Percentiles rank a stretch among this genome's conserved stretches.
phyloP scores from a whole-genome alignment of 1,139 yeast genomes.

The Saccharomyces uvarum region DNA sequence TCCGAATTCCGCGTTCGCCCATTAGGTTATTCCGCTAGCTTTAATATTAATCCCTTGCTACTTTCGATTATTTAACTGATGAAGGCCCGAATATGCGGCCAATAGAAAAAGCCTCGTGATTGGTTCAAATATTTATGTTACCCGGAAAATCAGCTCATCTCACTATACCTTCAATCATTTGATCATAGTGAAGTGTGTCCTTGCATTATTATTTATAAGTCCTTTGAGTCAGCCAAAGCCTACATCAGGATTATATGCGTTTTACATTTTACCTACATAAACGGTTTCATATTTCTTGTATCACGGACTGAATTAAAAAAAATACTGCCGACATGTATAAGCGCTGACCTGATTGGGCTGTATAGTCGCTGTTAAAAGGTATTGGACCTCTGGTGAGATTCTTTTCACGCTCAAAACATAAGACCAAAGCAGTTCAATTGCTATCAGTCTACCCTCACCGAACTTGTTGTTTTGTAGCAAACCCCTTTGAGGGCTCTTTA shows the following conservation, averaged over 20 bases:
- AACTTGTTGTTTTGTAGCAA: no score
- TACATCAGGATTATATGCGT: neutral
- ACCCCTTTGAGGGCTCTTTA: no score
- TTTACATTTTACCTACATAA: neutral
- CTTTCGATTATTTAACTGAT: neutral
- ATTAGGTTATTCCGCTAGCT: neutral
- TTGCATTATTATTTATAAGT: neutral
- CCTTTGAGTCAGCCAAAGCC: neutral
- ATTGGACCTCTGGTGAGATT: neutral
- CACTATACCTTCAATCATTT: neutral
- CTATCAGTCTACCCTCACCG: no score
- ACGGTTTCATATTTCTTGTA: neutral
- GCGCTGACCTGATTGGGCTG: neutral
- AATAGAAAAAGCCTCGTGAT: neutral
- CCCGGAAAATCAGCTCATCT: neutral
- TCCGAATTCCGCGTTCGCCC: neutral
- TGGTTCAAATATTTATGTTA: neutral
- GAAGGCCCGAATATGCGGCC: neutral
- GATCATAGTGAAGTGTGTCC: neutral
- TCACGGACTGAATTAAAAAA: neutral
- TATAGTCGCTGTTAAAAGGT: neutral
- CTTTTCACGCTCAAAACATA: no score
- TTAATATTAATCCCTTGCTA: neutral
- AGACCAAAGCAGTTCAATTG: no score
- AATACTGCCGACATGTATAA: neutral